These are phyloP conservation scores for Poa annua DNA, from an alignment of 176 grass and related monocot species.

Conservation along the genomic window DNA sequence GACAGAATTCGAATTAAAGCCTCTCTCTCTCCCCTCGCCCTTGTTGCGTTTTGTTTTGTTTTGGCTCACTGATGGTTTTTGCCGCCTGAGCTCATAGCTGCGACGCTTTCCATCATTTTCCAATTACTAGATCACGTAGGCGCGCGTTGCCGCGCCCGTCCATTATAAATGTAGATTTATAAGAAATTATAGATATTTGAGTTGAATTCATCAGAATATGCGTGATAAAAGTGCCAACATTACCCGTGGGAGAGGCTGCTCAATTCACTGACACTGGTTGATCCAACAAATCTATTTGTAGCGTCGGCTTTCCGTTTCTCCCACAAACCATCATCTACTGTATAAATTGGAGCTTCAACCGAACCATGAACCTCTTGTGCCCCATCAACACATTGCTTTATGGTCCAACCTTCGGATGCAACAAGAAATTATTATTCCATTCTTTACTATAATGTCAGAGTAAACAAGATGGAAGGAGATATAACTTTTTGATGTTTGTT, in stretches of 20 bases:
- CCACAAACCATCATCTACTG: conserved; percentile 68
- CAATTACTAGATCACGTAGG: not conserved
- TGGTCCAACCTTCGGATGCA: conserved; percentile 74
- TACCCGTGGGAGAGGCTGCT: conserved; percentile 96
- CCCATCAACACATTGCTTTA: conserved; percentile 82
- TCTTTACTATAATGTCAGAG: conserved; percentile 1
- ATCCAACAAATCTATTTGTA: conserved; percentile 86
- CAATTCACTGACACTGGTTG: conserved; percentile 83
- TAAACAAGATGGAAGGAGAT: conserved; percentile 23
- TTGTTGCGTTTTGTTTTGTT: conserved; percentile 44
- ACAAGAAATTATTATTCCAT: conserved; percentile 29
- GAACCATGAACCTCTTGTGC: conserved; percentile 85
- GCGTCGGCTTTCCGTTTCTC: conserved; percentile 70
- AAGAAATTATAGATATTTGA: conserved; percentile 1
- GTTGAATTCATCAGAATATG: conserved; percentile 23
- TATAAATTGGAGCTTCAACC: conserved; percentile 63
- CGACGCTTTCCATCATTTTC: not conserved
- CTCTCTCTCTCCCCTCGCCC: not conserved
- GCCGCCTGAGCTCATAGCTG: conserved; percentile 20
- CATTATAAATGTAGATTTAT: no score
- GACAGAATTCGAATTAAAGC: conserved; percentile 76
- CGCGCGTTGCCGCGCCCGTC: no score
- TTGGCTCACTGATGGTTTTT: conserved; percentile 33
- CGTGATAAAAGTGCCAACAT: conserved; percentile 1
- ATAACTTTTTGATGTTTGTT: conserved; percentile 67